Evolutionary conservation across 2,329 filamentous ascomycete species (phyloP).

Genomic region (Myotisia sp.): DNA sequence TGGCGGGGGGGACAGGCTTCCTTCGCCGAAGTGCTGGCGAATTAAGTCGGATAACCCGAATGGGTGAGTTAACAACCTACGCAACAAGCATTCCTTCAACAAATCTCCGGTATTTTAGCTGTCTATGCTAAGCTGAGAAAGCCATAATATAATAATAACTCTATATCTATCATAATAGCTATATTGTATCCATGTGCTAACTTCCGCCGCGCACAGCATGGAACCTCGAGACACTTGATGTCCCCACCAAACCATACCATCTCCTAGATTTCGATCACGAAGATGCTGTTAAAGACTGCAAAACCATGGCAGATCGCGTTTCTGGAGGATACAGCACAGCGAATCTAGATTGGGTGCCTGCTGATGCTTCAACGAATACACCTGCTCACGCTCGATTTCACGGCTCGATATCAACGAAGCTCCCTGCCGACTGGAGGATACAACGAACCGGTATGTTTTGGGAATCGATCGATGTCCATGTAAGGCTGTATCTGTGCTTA

Average conservation of each 20-base stretch:
- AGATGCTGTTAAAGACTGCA: constrained; percentile 30
- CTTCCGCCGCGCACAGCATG: constrained; percentile 20
- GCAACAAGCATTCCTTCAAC: constrained; percentile 1
- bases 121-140: not conserved
- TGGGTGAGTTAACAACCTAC: constrained; percentile 30
- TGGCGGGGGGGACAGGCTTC: constrained; percentile 37
- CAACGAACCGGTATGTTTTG: constrained; percentile 26
- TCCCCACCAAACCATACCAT: constrained; percentile 26
- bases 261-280: constrained; percentile 31
- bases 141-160: too few relatives aligned
- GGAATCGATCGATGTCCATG: constrained; percentile 5
- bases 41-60: constrained; percentile 41
- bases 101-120: not conserved
- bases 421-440: constrained; percentile 50
- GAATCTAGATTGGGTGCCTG: constrained; percentile 52
- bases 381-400: constrained; percentile 66
- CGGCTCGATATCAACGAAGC: constrained; percentile 71
- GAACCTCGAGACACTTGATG: constrained; percentile 26
- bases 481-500: not conserved
- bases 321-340: constrained; percentile 75
- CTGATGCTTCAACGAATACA: constrained; percentile 26
- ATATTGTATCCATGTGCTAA: too few relatives aligned
- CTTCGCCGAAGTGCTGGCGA: constrained; percentile 45
- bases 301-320: constrained; percentile 73
- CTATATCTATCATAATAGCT: too few relatives aligned